Evolutionary conservation across 2,329 filamentous ascomycete genomes (phyloP).

Genomic region (Verticillium longisporum): DNA sequence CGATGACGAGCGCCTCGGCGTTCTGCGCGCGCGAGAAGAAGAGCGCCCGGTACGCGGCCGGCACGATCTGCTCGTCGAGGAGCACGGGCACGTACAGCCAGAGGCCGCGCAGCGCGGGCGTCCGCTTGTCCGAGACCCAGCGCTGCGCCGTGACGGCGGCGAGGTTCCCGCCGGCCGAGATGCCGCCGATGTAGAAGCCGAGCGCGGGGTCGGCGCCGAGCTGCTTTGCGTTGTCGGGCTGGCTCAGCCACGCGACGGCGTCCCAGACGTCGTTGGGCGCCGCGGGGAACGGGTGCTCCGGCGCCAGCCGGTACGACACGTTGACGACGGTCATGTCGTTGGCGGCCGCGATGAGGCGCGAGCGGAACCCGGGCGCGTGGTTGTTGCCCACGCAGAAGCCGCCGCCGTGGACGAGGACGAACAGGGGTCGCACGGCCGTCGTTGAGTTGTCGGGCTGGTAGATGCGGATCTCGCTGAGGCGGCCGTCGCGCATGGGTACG

Average conservation of each 20-base stretch:
- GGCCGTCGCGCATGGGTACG: slow-evolving; percentile 6
- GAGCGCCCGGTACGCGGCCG: slow-evolving; percentile 27
- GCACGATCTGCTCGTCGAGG: slow-evolving; percentile 6
- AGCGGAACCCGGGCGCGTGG: background rate
- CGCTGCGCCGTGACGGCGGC: slow-evolving; percentile 9
- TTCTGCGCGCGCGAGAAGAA: slow-evolving; percentile 36
- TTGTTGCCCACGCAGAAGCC: slow-evolving; percentile 7
- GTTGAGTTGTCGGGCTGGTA: background rate
- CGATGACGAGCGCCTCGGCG: slow-evolving; percentile 24
- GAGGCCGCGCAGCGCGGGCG: slow-evolving; percentile 2
- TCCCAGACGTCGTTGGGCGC: slow-evolving; percentile 35
- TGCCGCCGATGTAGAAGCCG: slow-evolving; percentile 12
- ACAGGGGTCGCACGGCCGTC: background rate
- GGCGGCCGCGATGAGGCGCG: slow-evolving; percentile 1
- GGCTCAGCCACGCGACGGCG: slow-evolving; percentile 8
- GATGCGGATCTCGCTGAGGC: background rate
- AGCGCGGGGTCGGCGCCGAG: background rate
- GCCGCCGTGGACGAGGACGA: slow-evolving; percentile 9
- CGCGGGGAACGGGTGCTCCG: slow-evolving; percentile 35
- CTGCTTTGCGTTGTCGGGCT: background rate
- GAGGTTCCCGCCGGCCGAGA: slow-evolving; percentile 11
- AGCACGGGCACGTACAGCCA: slow-evolving; percentile 5
- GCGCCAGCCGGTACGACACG: slow-evolving; percentile 39
- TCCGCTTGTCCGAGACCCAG: slow-evolving; percentile 1
- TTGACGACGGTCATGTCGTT: slow-evolving; percentile 21